Percentiles rank a stretch among this genome's conserved stretches.
Conservation (phyloP, 768 basidiomycete species). For the Russula dissimulans region DNA sequence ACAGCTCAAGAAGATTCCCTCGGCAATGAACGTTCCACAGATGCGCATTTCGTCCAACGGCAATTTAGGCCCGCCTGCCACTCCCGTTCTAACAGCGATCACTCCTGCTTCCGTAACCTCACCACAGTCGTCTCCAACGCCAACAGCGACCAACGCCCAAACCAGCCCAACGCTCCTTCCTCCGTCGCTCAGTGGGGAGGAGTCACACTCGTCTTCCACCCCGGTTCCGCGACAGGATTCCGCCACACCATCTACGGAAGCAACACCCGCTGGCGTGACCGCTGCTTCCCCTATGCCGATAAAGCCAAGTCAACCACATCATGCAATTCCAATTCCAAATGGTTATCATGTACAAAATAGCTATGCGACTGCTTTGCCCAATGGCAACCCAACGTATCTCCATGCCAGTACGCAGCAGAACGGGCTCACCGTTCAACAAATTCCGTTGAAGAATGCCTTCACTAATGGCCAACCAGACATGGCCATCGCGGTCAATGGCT, state of each 20-base stretch:
- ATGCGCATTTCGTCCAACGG: conserved; percentile 55
- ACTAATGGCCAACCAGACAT: conserved; percentile 25
- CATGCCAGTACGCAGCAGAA: conserved; percentile 29
- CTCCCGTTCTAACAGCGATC: conserved; percentile 30
- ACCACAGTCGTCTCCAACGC: conserved; percentile 14
- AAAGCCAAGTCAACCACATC: conserved; percentile 40
- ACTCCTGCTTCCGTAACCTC: conserved; percentile 24
- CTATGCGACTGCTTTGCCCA: conserved; percentile 38
- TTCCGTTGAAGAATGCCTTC: conserved; percentile 52
- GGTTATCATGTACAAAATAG: conserved; percentile 29
- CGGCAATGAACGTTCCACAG: conserved; percentile 43
- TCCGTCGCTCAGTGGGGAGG: conserved; percentile 15
- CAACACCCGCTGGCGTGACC: conserved; percentile 3
- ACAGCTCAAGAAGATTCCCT: conserved; percentile 51
- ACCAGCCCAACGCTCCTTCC: conserved; percentile 3
- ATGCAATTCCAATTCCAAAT: conserved; percentile 31
- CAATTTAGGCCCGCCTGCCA: conserved; percentile 41
- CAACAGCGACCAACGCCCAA: conserved; percentile 12
- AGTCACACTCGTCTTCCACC: conserved; percentile 15
- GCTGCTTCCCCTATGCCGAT: conserved; percentile 35
- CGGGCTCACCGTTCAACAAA: conserved; percentile 45
- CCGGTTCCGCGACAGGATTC: conserved; percentile 10
- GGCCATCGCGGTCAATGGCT: conserved; percentile 20
- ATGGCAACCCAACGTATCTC: conserved; percentile 26
- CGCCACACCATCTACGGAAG: not conserved